phyloP scores from a whole-genome alignment of 176 grass and related monocot species.

The Microstegium vimineum region DNA sequence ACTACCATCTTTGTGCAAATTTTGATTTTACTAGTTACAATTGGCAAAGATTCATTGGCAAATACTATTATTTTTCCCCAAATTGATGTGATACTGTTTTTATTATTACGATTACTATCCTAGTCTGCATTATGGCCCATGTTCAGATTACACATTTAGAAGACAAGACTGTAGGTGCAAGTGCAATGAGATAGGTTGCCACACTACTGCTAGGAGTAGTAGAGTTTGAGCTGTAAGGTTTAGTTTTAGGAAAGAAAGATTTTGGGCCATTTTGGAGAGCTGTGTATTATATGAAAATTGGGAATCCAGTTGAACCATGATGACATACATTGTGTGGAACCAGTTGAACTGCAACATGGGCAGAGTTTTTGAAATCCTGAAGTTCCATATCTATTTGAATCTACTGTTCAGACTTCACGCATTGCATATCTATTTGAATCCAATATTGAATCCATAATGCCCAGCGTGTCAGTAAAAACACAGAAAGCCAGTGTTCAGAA shows the following conservation, averaged over 20 bases:
- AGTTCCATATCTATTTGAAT: not conserved
- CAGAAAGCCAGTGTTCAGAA: not conserved
- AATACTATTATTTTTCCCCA: not conserved
- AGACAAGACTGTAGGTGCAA: not conserved
- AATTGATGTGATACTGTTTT: not conserved
- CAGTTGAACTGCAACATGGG: not conserved
- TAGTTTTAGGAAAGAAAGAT: conserved; percentile 13
- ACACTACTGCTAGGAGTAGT: not conserved
- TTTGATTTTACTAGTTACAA: not conserved
- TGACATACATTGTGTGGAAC: not conserved
- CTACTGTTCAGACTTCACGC: too few relatives aligned
- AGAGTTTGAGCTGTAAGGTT: not conserved
- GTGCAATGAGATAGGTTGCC: not conserved
- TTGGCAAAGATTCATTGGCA: too few relatives aligned
- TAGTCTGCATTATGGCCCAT: not conserved
- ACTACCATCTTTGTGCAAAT: not conserved
- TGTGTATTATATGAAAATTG: not conserved
- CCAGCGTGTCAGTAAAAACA: not conserved
- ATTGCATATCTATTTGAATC: too few relatives aligned
- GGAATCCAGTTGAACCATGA: not conserved
- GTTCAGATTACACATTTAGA: not conserved
- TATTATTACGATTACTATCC: not conserved
- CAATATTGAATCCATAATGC: not conserved
- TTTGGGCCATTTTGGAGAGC: conserved; percentile 4
- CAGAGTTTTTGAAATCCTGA: conserved; percentile 6